A percentile compares a stretch with the other conserved stretches of the same genome.
phyloP scores from a whole-genome alignment of 73 alveolate species.

The Effrenium voratum region DNA sequence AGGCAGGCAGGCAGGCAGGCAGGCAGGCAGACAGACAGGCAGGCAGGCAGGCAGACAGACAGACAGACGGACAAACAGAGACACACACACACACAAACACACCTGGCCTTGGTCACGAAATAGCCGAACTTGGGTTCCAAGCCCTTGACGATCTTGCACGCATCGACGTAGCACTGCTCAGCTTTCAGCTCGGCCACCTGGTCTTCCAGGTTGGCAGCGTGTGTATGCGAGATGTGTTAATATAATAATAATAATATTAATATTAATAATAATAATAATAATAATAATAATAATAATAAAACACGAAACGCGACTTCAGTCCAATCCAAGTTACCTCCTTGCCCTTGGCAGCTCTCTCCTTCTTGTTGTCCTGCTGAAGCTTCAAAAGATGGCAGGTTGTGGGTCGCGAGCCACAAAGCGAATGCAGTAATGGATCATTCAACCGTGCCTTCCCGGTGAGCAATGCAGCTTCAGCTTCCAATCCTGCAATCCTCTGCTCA shows the following conservation, averaged over 20 bases:
- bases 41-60: too few relatives aligned
- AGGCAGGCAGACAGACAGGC: too few relatives aligned
- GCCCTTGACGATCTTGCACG: conserved; percentile 52
- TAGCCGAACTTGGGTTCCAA: conserved; percentile 33
- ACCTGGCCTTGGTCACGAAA: conserved; percentile 66
- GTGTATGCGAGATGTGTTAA: not conserved
- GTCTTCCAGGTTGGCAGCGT: not conserved
- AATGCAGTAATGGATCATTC: too few relatives aligned
- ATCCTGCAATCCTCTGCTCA: too few relatives aligned
- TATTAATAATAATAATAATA: too few relatives aligned
- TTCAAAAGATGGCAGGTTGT: too few relatives aligned
- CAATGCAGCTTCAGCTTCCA: conserved; percentile 18
- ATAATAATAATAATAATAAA: too few relatives aligned
- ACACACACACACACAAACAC: too few relatives aligned
- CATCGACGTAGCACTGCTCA: conserved; percentile 46
- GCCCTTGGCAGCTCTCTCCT: conserved; percentile 67
- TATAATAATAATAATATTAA: too few relatives aligned
- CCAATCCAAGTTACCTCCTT: not conserved
- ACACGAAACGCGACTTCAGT: not conserved
- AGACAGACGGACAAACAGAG: too few relatives aligned
- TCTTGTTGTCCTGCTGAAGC: conserved; percentile 40
- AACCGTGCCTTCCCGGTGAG: conserved; percentile 48
- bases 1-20: too few relatives aligned
- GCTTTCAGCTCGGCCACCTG: conserved; percentile 60
- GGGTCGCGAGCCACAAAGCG: too few relatives aligned